These are phyloP conservation scores for Trichoderma asperellum DNA, from an alignment of 2,329 filamentous ascomycete species.

Conservation along the genomic window DNA sequence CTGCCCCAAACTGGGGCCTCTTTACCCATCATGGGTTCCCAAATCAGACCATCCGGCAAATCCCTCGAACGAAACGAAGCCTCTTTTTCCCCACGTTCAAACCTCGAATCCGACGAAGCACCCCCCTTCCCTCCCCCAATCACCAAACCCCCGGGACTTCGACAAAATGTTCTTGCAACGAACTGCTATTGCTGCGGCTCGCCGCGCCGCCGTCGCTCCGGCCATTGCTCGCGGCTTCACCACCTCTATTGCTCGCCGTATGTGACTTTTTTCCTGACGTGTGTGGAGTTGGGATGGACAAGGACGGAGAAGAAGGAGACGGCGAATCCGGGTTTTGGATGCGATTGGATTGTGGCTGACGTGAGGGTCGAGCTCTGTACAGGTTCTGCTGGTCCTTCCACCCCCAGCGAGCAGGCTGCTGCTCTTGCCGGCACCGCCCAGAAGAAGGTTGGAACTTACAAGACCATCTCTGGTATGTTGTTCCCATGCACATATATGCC, in stretches of 20 bases:
- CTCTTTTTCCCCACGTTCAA: background rate
- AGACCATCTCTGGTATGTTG: conserved; percentile 53
- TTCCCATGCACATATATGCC: background rate
- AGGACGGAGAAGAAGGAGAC: background rate
- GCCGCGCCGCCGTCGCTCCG: conserved; percentile 59
- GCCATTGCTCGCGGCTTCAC: conserved; percentile 62
- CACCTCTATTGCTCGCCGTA: conserved; percentile 62
- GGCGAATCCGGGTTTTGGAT: background rate
- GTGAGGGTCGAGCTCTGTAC: conserved; percentile 31
- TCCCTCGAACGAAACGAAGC: conserved; percentile 46
- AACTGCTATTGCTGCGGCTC: conserved; percentile 62
- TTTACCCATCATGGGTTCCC: conserved; percentile 34
- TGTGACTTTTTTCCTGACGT: conserved; percentile 33
- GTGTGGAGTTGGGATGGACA: background rate
- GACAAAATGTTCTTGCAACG: conserved; percentile 66
- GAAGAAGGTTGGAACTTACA: conserved; percentile 52
- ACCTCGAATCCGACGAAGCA: background rate
- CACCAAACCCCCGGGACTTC: conserved; percentile 27
- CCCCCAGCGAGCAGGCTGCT: conserved; percentile 45
- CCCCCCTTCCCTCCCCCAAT: conserved; percentile 21
- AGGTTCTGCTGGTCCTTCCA: conserved; percentile 34
- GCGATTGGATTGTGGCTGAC: conserved; percentile 37
- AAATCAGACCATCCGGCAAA: conserved; percentile 53
- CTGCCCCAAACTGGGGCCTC: conserved; percentile 38
- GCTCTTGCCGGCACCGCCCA: conserved; percentile 45